These are phyloP conservation scores for Entomortierella lignicola DNA, from an alignment of 192 early-diverging fungal species.

Conservation along the genomic window DNA sequence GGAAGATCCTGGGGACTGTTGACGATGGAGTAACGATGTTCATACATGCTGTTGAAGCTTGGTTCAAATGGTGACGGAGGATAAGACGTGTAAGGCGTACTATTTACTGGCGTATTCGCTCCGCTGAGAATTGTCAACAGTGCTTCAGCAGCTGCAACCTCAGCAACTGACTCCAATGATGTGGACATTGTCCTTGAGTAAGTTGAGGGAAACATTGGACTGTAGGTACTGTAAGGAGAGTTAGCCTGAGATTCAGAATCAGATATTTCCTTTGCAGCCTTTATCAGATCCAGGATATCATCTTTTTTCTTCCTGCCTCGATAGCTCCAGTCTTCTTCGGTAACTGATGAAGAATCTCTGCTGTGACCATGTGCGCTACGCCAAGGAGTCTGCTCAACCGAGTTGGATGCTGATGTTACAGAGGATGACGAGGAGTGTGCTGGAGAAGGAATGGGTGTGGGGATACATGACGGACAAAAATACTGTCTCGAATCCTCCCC, in stretches of 20 bases:
- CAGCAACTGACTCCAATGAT: conserved; percentile 42
- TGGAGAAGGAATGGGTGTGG: conserved; percentile 32
- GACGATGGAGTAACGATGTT: conserved; percentile 14
- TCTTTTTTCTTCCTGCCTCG: conserved; percentile 28
- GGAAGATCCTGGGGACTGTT: conserved; percentile 18
- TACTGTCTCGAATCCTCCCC: conserved; percentile 67
- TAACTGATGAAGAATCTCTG: background rate
- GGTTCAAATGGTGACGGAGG: conserved; percentile 45
- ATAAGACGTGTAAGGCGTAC: conserved; percentile 39
- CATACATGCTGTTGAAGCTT: background rate
- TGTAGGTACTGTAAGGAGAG: conserved; percentile 31
- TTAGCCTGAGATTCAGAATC: conserved; percentile 26
- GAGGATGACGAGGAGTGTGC: conserved; percentile 39
- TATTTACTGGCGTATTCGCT: conserved; percentile 17
- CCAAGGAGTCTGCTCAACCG: conserved; percentile 33
- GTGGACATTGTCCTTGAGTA: conserved; percentile 31
- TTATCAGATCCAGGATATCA: conserved; percentile 42
- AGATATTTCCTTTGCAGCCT: conserved; percentile 47
- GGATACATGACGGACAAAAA: conserved; percentile 65
- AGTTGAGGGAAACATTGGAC: conserved; percentile 16
- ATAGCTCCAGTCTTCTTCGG: conserved; percentile 14
- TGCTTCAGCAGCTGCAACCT: conserved; percentile 49
- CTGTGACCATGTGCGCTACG: background rate
- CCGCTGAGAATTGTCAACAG: conserved; percentile 50
- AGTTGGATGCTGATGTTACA: conserved; percentile 20